Base-by-base conservation (phyloP, 306 rosid species). In the Vigna radiata region DNA sequence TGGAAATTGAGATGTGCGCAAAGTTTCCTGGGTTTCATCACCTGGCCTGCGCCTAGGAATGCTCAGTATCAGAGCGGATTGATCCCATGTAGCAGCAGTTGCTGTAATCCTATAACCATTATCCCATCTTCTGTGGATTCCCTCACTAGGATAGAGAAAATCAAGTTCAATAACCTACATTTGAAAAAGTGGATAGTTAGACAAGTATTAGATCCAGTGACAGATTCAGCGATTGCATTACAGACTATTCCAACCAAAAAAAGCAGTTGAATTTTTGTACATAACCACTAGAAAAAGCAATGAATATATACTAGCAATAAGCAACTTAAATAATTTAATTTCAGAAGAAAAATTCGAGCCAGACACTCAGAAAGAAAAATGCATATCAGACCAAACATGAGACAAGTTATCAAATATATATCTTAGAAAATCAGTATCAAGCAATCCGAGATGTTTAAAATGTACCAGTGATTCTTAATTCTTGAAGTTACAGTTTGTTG, bases 41-140 rank as follows among this genome's bases (percentile, higher is more conserved):
- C 89, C 93, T 6, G 94, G 97, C 76, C 86, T 94, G 83, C 98
- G 96, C 81, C 90, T 85, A 1, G 97, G 97, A 71, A 90, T 92
- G 80, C 98, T 91, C 82, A 91, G 86, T 77, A 94, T 91, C 17
- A 94, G 97, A 73, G 98, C 98, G 36, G 97, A 85, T 85, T 94
- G 96, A 84, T 94, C 98, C 93, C 90, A 91, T 75, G 98, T 94
- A 73, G 98, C 96, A 58, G 97, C 98, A 36, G 93, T 86, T 9
- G 98, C 89, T 55, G 97, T 94, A 77, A 94, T 91, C 73, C 97
- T 81, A 80, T 90, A 94, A 37, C 97, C 98, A 70, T 54, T 73
- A 55, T 94, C 98, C 98, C 98, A 94, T 17, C 98, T 89, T 79
- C 94, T 87, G 74, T 94, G 98, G 82, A 94, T 91, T 23, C 98